Evolutionary conservation across 371 early-diverging fungal genomes (phyloP), one percentile per base, ranked within the genome.

Genomic region (Cokeromyces recurvatus): DNA sequence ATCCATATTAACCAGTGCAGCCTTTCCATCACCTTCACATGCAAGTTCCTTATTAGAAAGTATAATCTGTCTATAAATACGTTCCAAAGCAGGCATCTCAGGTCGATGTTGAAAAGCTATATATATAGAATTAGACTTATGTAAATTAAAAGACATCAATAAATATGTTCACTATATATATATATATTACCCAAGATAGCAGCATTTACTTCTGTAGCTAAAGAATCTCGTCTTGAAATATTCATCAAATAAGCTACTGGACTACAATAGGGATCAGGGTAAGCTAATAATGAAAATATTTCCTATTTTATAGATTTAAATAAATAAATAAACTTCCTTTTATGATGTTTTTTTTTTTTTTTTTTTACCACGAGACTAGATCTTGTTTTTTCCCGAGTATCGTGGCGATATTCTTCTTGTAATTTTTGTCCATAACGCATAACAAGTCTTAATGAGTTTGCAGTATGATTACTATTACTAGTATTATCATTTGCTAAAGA

Each of bases 201-300:
- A 35, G 71, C 61, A 55, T 91, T 90, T 5, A 90, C 72, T 7
- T 77, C 66, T 25, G 77, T 77, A 11, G 89, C 91, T 25, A 90
- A 67, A 7, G 74, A 38, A 46, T 65, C 59, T 14, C 65, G 52
- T 21, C 51, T 43, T 1, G 56, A 46, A 2, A 41, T 16, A 43
- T 74, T 69, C 27, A 90, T 51, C 38, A 87, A 57, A 43, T 76
- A 70, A 0, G 78, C 59, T 8, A 82, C 66, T 21, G 84, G 76
- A 52, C 80, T 79, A 25, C 62, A 48, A 12, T 52, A 49, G 7
- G 82, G 81, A 32, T 89, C 81, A 3, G 77, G 57, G 51, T 95
- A 93, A 2, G 94, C 94, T 25, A 92, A 55, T 25, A 94, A 65
- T 17, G 91, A 82, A 55, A 91, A 92, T 17, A 66, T 59, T 43